These are phyloP conservation scores for Paratinospora sagittata DNA, from an alignment of 164 flowering plant species.

Conservation along the genomic window DNA sequence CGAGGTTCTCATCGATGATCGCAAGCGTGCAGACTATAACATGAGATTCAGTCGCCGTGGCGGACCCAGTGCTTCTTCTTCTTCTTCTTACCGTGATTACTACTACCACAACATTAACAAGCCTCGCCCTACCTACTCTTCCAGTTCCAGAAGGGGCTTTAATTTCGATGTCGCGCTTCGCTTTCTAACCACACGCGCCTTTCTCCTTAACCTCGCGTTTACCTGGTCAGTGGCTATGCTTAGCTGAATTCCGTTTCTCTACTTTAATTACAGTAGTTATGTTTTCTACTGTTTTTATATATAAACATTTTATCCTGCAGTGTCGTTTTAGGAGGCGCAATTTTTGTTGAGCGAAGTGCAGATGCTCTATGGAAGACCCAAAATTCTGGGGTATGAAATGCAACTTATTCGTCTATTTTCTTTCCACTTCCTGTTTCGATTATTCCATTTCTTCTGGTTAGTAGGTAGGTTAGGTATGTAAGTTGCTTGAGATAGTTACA, in stretches of 20 bases:
- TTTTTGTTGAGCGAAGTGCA: slow-evolving; percentile 36
- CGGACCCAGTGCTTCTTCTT: not conserved
- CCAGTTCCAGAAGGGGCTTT: slow-evolving; percentile 3
- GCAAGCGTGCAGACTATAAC: slow-evolving; percentile 65
- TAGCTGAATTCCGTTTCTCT: no score
- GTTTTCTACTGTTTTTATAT: not conserved
- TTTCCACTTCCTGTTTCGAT: not conserved
- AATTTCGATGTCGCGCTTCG: slow-evolving; percentile 31
- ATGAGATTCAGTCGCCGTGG: not conserved
- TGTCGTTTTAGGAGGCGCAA: slow-evolving; percentile 46
- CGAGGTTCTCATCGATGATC: slow-evolving; percentile 61
- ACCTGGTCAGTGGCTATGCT: slow-evolving; percentile 36
- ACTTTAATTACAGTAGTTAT: no score
- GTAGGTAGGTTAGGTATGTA: no score
- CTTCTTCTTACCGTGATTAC: no score
- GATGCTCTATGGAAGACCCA: slow-evolving; percentile 60
- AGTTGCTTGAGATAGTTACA: no score
- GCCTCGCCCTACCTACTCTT: not conserved
- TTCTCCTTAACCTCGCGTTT: slow-evolving; percentile 58
- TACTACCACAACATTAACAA: not conserved
- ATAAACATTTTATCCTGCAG: slow-evolving; percentile 26
- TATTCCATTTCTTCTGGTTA: not conserved
- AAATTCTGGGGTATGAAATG: slow-evolving; percentile 60
- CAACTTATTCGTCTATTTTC: not conserved
- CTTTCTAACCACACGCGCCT: slow-evolving; percentile 39